Evolutionary conservation across 768 basidiomycete species (phyloP).

Genomic region (Gymnopilus junonius): DNA sequence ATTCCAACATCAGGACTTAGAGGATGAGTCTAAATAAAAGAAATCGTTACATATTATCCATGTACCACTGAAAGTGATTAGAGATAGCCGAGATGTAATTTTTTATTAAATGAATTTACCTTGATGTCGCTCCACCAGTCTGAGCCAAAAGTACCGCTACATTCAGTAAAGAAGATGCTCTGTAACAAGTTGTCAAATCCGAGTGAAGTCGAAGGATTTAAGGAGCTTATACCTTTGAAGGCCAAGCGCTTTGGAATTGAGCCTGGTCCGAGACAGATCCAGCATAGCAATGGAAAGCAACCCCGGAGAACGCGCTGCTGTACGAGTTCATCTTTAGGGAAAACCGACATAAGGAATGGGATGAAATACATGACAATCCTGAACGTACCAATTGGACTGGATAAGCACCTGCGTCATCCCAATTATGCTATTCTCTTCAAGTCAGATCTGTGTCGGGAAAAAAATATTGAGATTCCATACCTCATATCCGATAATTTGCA

Average conservation of each 20-base stretch:
- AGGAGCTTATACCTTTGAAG: slow-evolving; percentile 46
- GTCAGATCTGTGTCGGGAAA: background rate
- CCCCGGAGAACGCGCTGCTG: slow-evolving; percentile 60
- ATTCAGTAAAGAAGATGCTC: slow-evolving; percentile 63
- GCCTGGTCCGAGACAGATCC: slow-evolving; percentile 59
- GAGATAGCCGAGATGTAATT: background rate
- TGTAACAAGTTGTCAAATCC: slow-evolving; percentile 14
- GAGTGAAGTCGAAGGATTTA: slow-evolving; percentile 34
- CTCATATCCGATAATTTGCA: slow-evolving; percentile 64
- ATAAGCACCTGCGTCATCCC: slow-evolving; percentile 67
- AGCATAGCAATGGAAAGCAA: slow-evolving; percentile 74
- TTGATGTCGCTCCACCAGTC: slow-evolving; percentile 87
- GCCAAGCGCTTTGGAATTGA: slow-evolving; percentile 57
- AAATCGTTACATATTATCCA: slow-evolving; percentile 54
- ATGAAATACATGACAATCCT: background rate
- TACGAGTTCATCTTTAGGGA: slow-evolving; percentile 61
- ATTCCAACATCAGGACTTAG: background rate
- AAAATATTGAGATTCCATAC: slow-evolving; percentile 15
- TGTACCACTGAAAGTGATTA: slow-evolving; percentile 55
- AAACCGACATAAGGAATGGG: background rate
- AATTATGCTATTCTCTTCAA: slow-evolving; percentile 63
- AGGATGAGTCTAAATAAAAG: no score
- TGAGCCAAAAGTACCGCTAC: slow-evolving; percentile 63
- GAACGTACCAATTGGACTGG: slow-evolving; percentile 50
- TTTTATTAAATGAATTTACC: slow-evolving; percentile 35